Evolutionary conservation across 345 rosid genomes (phyloP).

Genomic region (Cardamine occulta): DNA sequence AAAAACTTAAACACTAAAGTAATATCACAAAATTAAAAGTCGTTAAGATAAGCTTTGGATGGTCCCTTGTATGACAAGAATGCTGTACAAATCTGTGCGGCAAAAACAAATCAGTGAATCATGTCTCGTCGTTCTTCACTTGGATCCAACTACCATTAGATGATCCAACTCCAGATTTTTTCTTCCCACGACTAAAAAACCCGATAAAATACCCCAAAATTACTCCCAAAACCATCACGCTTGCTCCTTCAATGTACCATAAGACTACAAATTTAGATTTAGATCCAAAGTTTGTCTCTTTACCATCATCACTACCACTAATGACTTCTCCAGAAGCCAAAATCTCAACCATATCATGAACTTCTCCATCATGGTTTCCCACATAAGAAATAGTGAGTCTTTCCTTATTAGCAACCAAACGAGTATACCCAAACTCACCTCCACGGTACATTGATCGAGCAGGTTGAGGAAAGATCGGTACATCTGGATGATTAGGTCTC

Average conservation of each 20-base stretch:
- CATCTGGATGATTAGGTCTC: constrained; percentile 61
- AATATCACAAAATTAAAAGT: background rate
- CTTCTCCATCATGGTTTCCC: constrained; percentile 88
- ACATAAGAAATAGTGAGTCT: constrained; percentile 72
- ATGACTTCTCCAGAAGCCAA: constrained; percentile 71
- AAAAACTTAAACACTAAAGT: background rate
- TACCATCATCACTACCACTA: constrained; percentile 45
- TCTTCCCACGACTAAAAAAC: constrained; percentile 59
- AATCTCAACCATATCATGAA: constrained; percentile 85
- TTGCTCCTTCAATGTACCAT: constrained; percentile 65
- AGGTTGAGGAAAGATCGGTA: constrained; percentile 84
- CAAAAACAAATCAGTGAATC: constrained; percentile 37
- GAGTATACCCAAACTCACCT: constrained; percentile 93
- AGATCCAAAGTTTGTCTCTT: constrained; percentile 26
- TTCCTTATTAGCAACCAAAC: constrained; percentile 76
- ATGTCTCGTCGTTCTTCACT: constrained; percentile 62
- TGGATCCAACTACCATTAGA: constrained; percentile 59
- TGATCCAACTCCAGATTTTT: constrained; percentile 41
- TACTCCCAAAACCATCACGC: constrained; percentile 69
- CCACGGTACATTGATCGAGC: constrained; percentile 73
- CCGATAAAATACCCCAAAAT: constrained; percentile 72
- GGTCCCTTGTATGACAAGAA: background rate
- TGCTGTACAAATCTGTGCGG: constrained; percentile 28
- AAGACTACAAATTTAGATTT: constrained; percentile 44
- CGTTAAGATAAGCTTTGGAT: background rate